A percentile compares a stretch with the other conserved stretches of the same genome.
Conservation (phyloP, 2,329 filamentous ascomycete genomes). For the Penicillium sp. region DNA sequence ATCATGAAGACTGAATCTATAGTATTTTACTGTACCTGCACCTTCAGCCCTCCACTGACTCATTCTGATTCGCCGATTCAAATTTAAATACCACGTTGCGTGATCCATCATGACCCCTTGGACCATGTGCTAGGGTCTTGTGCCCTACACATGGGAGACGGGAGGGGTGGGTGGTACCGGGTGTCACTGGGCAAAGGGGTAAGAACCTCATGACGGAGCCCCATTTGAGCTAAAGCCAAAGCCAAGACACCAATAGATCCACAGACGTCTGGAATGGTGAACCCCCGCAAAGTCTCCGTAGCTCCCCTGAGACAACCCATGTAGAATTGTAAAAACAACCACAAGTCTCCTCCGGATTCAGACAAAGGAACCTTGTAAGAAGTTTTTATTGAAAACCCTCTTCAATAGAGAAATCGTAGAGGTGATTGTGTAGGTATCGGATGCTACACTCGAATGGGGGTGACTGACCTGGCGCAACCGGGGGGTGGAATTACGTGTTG, state of each 20-base stretch:
- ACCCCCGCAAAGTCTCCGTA: not conserved
- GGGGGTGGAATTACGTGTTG: not conserved
- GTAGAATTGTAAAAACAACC: not conserved
- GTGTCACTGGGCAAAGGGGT: not conserved
- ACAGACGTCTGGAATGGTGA: not conserved
- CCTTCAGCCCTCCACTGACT: not conserved
- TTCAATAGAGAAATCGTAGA: not conserved
- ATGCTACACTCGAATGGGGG: constrained; percentile 1
- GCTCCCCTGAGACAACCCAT: not conserved
- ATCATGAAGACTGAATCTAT: not conserved
- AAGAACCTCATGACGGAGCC: constrained; percentile 2
- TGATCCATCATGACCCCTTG: not conserved
- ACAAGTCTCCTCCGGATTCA: not conserved
- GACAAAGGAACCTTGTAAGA: not conserved
- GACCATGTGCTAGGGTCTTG: not conserved
- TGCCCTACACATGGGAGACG: not conserved
- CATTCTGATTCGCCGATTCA: not conserved
- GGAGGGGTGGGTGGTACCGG: not conserved
- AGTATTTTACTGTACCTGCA: not conserved
- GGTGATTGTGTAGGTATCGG: not conserved
- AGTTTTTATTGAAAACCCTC: not conserved
- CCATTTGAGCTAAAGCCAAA: constrained; percentile 1
- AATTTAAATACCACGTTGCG: not conserved
- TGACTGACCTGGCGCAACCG: not conserved
- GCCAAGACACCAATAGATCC: constrained; percentile 1